phyloP scores from a whole-genome alignment of 2,329 filamentous ascomycete species.

The Pseudopithomyces maydicus region DNA sequence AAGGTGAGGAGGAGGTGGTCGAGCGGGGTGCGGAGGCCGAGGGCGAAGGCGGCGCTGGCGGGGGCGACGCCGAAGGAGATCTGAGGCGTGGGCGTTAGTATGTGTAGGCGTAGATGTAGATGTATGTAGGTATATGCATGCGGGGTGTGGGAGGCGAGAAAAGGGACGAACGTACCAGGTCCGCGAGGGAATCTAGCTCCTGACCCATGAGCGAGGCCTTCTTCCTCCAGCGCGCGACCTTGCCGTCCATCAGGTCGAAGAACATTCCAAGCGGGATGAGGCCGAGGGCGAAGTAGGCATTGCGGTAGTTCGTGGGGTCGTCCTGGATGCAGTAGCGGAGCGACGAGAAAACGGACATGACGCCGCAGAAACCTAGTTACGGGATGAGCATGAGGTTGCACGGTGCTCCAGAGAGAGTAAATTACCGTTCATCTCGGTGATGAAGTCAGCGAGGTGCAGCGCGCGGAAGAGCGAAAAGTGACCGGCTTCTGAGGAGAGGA shows the following conservation, averaged over 20 bases:
- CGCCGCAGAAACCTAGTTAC: conserved; percentile 76
- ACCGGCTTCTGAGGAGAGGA: conserved; percentile 71
- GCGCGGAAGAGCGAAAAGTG: conserved; percentile 68
- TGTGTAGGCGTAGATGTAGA: neutral
- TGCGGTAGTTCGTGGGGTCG: conserved; percentile 62
- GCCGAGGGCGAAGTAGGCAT: conserved; percentile 80
- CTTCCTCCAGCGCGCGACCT: conserved; percentile 92
- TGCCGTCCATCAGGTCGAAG: conserved; percentile 98
- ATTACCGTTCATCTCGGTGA: conserved; percentile 78
- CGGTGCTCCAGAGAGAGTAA: neutral
- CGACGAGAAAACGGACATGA: conserved; percentile 95
- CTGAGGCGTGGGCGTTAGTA: conserved; percentile 52
- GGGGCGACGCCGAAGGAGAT: conserved; percentile 95
- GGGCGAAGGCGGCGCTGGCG: conserved; percentile 82
- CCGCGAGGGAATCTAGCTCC: conserved; percentile 93
- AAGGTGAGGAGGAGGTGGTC: conserved; percentile 84
- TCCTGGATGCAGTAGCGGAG: conserved; percentile 88
- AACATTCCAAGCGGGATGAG: conserved; percentile 88
- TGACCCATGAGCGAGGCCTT: conserved; percentile 99
- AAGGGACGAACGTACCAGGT: conserved; percentile 71
- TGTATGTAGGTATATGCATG: neutral
- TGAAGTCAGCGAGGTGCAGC: conserved; percentile 80
- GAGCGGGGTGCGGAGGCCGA: conserved; percentile 81
- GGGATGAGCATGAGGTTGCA: too few species aligned
- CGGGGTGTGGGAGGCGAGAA: neutral